phyloP scores from a whole-genome alignment of 257 asterid species.

The Gentiana straminea region DNA sequence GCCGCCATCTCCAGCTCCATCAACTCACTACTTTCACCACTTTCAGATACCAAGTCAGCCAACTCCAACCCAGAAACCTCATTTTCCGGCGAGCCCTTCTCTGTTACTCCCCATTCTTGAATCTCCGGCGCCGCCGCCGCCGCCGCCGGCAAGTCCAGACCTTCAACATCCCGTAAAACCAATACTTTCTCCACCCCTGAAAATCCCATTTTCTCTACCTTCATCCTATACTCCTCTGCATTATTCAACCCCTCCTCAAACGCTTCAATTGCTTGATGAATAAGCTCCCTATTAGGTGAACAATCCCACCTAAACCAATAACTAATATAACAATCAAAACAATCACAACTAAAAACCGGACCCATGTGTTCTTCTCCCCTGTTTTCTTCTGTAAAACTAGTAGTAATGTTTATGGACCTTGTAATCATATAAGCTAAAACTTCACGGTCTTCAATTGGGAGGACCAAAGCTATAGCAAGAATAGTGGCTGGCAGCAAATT shows the following conservation, averaged over 20 bases:
- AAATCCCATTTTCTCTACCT: not conserved
- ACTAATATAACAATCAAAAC: not conserved
- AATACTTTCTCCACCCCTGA: too few relatives aligned
- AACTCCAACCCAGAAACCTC: not conserved
- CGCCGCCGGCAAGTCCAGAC: not conserved
- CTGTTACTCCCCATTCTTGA: conserved; percentile 8
- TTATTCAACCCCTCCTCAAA: too few relatives aligned
- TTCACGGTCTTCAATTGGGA: conserved; percentile 48
- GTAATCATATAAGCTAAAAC: conserved; percentile 63
- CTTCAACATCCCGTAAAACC: not conserved
- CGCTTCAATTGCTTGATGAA: not conserved
- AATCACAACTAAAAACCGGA: not conserved
- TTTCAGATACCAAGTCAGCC: conserved; percentile 1
- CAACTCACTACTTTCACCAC: not conserved
- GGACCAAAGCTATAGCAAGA: conserved; percentile 32
- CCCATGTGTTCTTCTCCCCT: not conserved
- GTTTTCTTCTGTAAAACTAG: conserved; percentile 15
- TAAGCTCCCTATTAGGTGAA: not conserved
- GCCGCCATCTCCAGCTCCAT: too few relatives aligned
- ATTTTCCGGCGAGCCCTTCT: conserved; percentile 5
- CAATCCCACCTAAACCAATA: conserved; percentile 1
- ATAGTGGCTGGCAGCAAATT: conserved; percentile 11
- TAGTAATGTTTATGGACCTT: conserved; percentile 42
- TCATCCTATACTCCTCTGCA: not conserved
- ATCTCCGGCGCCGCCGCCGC: not conserved